Evolutionary conservation across 257 asterid species (phyloP).

Genomic region (Henckelia pumila): DNA sequence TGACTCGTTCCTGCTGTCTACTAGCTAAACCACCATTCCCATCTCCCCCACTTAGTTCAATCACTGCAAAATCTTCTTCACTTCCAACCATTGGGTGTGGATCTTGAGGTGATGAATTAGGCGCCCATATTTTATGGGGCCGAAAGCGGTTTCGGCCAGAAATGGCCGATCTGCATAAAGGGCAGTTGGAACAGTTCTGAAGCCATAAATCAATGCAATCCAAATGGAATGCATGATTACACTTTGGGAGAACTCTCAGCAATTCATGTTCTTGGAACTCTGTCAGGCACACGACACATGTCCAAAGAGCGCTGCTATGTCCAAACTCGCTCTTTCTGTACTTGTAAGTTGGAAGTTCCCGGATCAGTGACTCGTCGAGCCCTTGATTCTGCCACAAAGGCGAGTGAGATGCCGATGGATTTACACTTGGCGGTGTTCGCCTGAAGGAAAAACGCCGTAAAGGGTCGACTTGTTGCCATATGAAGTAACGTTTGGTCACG

Average conservation of each 20-base stretch:
- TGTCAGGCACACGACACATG: slow-evolving; percentile 70
- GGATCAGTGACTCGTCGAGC: slow-evolving; percentile 58
- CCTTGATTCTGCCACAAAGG: slow-evolving; percentile 62
- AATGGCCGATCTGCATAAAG: slow-evolving; percentile 69
- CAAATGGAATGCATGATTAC: slow-evolving; percentile 71
- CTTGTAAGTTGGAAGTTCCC: slow-evolving; percentile 66
- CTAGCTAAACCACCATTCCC: slow-evolving; percentile 14
- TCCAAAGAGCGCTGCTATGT: slow-evolving; percentile 30
- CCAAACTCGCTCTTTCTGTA: slow-evolving; percentile 34
- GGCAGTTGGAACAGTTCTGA: slow-evolving; percentile 65
- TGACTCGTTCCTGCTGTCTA: slow-evolving; percentile 33
- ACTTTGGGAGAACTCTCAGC: slow-evolving; percentile 65
- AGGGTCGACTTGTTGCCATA: slow-evolving; percentile 66
- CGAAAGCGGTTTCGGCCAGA: slow-evolving; percentile 45
- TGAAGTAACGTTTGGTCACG: slow-evolving; percentile 66
- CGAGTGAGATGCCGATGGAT: slow-evolving; percentile 42
- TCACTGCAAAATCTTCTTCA: slow-evolving; percentile 52
- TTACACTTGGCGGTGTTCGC: slow-evolving; percentile 29
- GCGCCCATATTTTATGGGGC: slow-evolving; percentile 45
- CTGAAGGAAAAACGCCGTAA: slow-evolving; percentile 47
- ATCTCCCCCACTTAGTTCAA: slow-evolving; percentile 33
- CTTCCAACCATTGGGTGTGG: slow-evolving; percentile 36
- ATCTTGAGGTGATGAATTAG: slow-evolving; percentile 77
- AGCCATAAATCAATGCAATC: slow-evolving; percentile 89
- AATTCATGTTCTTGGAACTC: slow-evolving; percentile 65